These are phyloP conservation scores for Cutaneotrichosporon sp. DNA, from an alignment of 1,284 basidiomycete genomes.

Conservation along the genomic window DNA sequence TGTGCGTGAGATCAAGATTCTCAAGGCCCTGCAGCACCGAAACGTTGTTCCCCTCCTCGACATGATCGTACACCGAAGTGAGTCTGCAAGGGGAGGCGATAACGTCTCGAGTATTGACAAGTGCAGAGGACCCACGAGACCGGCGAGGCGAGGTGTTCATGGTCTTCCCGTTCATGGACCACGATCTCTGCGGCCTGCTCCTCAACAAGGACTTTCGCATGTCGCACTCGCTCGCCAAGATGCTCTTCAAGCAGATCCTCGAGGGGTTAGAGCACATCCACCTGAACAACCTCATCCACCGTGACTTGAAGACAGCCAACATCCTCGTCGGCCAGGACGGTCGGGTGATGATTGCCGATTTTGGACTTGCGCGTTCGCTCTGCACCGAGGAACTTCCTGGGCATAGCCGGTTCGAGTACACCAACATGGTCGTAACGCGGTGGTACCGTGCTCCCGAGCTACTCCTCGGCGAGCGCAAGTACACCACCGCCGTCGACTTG, in stretches of 20 bases:
- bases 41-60: constrained; percentile 84
- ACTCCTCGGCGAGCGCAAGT: constrained; percentile 78
- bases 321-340: constrained; percentile 86
- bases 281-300: constrained; percentile 86
- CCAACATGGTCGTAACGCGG: constrained; percentile 69
- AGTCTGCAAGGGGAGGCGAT: constrained; percentile 15
- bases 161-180: constrained; percentile 99
- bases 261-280: constrained; percentile 96
- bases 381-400: constrained; percentile 46
- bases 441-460: constrained; percentile 71
- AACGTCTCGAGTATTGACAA: too few relatives aligned
- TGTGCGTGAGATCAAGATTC: constrained; percentile 94
- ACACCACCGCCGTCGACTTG: constrained; percentile 91
- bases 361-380: constrained; percentile 65
- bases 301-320: constrained; percentile 99
- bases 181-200: constrained; percentile 90
- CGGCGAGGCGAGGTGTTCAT: constrained; percentile 67
- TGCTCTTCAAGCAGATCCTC: constrained; percentile 91
- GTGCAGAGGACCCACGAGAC: constrained; percentile 23
- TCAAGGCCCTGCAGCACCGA: constrained; percentile 81
- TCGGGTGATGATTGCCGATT: constrained; percentile 84
- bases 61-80: constrained; percentile 64
- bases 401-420: constrained; percentile 62
- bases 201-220: constrained; percentile 83
- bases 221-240: constrained; percentile 78